phyloP scores from a whole-genome alignment of 2,329 filamentous ascomycete genomes.

The Monilinia polystroma region DNA sequence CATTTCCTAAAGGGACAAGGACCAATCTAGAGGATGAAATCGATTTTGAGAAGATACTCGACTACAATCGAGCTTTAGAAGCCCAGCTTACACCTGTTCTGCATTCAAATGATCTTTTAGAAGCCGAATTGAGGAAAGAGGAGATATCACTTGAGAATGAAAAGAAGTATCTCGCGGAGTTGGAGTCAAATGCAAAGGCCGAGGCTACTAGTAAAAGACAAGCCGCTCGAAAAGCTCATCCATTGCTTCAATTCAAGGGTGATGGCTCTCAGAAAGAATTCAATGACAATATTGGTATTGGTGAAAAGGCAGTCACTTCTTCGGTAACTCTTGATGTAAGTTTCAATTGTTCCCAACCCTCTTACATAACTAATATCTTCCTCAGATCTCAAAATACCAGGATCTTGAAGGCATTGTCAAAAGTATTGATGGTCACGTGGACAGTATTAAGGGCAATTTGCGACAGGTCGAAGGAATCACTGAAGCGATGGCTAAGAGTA shows the following conservation, averaged over 20 bases:
- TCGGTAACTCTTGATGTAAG: slow-evolving; percentile 30
- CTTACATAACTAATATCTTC: slow-evolving; percentile 27
- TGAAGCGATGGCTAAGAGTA: slow-evolving; percentile 37
- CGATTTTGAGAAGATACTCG: slow-evolving; percentile 63
- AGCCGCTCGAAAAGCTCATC: slow-evolving; percentile 38
- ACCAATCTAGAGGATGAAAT: slow-evolving; percentile 58
- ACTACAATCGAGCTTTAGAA: slow-evolving; percentile 57
- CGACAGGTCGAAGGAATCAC: slow-evolving; percentile 38
- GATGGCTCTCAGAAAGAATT: slow-evolving; percentile 22
- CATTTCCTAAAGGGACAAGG: slow-evolving; percentile 60
- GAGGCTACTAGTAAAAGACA: slow-evolving; percentile 54
- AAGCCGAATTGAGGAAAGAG: slow-evolving; percentile 56
- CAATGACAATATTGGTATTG: slow-evolving; percentile 30
- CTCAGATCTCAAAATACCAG: slow-evolving; percentile 34
- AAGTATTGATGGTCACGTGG: slow-evolving; percentile 38
- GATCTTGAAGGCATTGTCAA: slow-evolving; percentile 34
- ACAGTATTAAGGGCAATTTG: slow-evolving; percentile 39
- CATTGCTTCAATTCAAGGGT: slow-evolving; percentile 34
- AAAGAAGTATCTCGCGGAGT: slow-evolving; percentile 49
- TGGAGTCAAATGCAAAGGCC: slow-evolving; percentile 57
- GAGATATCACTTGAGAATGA: slow-evolving; percentile 57
- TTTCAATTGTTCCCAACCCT: neutral
- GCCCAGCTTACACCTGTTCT: slow-evolving; percentile 59
- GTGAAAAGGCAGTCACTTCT: slow-evolving; percentile 11
- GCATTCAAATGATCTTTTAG: slow-evolving; percentile 62